Base-by-base conservation (phyloP, 106 monocot species). In the Allium sativum region DNA sequence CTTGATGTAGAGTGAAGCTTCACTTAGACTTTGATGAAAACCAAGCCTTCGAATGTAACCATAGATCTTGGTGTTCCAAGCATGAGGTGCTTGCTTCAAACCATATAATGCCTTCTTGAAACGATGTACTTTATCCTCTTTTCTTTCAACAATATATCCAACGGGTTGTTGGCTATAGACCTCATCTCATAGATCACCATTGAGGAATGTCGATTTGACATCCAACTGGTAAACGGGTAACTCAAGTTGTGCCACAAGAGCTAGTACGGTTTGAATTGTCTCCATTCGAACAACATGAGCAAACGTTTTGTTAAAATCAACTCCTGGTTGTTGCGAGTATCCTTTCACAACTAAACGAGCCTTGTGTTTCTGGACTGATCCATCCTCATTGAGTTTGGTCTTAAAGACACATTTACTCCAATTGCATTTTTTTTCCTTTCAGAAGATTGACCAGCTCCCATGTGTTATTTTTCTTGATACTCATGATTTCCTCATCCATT, bases 321-420 rank as follows among this genome's bases (percentile, higher is more conserved):
- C 12, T 9, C 8, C 14, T 6, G 53, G 12, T 12, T 58, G 22
- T 13, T 58, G 56, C 0, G 14, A 57, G 21, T 67, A 67, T 16
- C 67, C 54, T 21, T 67, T 56, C 12, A 18, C 44, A 2, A 67
- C 44, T 0, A 67, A 17, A 6, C 43, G 55, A 54, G 67, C 54
- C 3, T 67, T 67, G 1, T 19, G 21, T 44, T 20, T 55, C 15
- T 67, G 67, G 3, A 56, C 44, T 7, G 1, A 42, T 6, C 67
- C 55, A 19, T 56, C 65, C 42, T 41, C 44, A 43, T 67, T 56
- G 17, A 11, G 44, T 16, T 55, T 55, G 0, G 67, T 55, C 44
- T 67, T 56, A 5, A 19, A 55, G 18, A 67, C n/a, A 8, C 55
- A 67, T 53, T 56, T 67, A 55, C 18, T 12, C 54, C 55, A 41